phyloP scores from a whole-genome alignment of 495 filamentous ascomycete genomes.

The Penicillium daleae region DNA sequence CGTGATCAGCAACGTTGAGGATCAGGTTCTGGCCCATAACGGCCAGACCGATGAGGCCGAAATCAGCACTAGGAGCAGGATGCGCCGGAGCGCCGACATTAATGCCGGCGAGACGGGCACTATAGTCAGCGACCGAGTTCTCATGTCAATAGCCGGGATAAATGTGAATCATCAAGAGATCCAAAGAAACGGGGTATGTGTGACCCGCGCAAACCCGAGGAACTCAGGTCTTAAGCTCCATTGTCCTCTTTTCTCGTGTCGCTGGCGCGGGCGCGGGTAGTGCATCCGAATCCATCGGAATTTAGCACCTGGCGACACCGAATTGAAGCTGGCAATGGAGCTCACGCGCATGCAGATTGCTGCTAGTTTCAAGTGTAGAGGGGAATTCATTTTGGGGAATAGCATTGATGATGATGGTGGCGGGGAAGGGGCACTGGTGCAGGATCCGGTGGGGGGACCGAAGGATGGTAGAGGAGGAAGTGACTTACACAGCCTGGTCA shows the following conservation, averaged over 20 bases:
- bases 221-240: constrained; percentile 6
- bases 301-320: background rate
- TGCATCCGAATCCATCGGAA: constrained; percentile 6
- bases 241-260: background rate
- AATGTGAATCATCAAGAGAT: constrained; percentile 13
- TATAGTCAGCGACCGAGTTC: constrained; percentile 66
- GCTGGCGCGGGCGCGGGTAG: constrained; percentile 6
- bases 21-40: constrained; percentile 99
- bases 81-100: constrained; percentile 70
- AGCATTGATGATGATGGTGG: constrained; percentile 12
- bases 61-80: constrained; percentile 68
- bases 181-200: constrained; percentile 1
- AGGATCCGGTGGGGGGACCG: constrained; percentile 18
- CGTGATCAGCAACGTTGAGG: constrained; percentile 95
- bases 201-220: constrained; percentile 19
- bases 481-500: constrained; percentile 63
- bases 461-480: constrained; percentile 15
- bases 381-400: background rate
- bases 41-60: constrained; percentile 99
- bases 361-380: constrained; percentile 4
- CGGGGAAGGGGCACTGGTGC: constrained; percentile 17
- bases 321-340: constrained; percentile 1
- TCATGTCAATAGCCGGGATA: constrained; percentile 38
- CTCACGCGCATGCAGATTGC: background rate
- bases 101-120: constrained; percentile 85